Conservation (phyloP, 441 rosid genomes). For the Brassica hybrid region DNA sequence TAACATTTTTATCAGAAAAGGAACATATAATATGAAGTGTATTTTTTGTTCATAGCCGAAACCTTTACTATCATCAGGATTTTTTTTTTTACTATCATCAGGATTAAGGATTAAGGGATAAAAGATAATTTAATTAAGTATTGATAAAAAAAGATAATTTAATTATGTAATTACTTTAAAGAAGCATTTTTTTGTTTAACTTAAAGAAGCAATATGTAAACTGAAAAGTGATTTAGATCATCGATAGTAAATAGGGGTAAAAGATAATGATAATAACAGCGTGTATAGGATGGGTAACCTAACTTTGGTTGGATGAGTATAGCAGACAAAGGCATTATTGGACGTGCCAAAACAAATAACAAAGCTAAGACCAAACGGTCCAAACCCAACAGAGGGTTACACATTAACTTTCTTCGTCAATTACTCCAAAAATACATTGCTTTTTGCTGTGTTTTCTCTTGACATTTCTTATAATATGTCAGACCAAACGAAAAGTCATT, state of each 20-base stretch:
- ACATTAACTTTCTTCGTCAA: slow-evolving; percentile 74
- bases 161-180: not conserved
- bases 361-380: slow-evolving; percentile 49
- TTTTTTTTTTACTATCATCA: not conserved
- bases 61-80: not conserved
- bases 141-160: too few species aligned
- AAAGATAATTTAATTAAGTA: not conserved
- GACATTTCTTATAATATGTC: slow-evolving; percentile 18
- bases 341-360: slow-evolving; percentile 35
- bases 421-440: slow-evolving; percentile 55
- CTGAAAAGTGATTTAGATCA: not conserved
- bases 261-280: not conserved
- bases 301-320: slow-evolving; percentile 31
- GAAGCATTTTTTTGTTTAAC: not conserved
- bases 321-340: slow-evolving; percentile 91
- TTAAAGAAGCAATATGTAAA: not conserved
- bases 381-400: slow-evolving; percentile 47
- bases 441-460: slow-evolving; percentile 14
- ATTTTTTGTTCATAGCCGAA: slow-evolving; percentile 2
- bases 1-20: not conserved
- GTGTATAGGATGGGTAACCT: slow-evolving; percentile 37
- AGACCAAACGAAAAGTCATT: slow-evolving; percentile 20
- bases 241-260: not conserved
- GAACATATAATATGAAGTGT: not conserved
- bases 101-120: not conserved